phyloP scores from a whole-genome alignment of 805 yeast genomes.

The Millerozyma miso region DNA sequence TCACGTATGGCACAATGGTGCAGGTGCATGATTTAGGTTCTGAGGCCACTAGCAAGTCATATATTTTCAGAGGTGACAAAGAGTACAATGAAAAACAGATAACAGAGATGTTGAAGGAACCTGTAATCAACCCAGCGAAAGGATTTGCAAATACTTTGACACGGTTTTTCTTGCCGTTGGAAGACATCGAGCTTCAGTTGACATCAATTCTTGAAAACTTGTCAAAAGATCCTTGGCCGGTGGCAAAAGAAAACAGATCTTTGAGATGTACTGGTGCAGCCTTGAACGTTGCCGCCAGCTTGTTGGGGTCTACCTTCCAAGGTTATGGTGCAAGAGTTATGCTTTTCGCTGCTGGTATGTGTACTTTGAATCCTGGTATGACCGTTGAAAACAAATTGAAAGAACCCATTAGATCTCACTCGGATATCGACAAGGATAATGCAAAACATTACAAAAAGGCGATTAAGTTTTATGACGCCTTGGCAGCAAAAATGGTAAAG shows the following conservation, averaged over 20 bases:
- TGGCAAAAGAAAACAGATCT: constrained; percentile 78
- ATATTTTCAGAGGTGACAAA: constrained; percentile 84
- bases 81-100: constrained; percentile 74
- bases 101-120: constrained; percentile 45
- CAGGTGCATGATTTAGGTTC: constrained; percentile 79
- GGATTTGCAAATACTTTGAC: constrained; percentile 36
- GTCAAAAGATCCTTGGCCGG: constrained; percentile 83
- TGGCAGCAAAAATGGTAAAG: constrained; percentile 66
- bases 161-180: constrained; percentile 69
- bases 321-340: constrained; percentile 86
- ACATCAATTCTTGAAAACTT: constrained; percentile 75
- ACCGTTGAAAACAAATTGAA: constrained; percentile 87
- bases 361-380: constrained; percentile 92
- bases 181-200: constrained; percentile 77
- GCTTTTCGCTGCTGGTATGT: constrained; percentile 91
- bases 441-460: constrained; percentile 89
- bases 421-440: constrained; percentile 85
- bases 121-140: constrained; percentile 20
- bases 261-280: constrained; percentile 93
- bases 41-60: constrained; percentile 64
- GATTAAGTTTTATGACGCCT: constrained; percentile 68
- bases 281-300: constrained; percentile 72
- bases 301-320: constrained; percentile 78
- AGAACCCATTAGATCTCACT: constrained; percentile 96
- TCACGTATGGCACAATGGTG: constrained; percentile 87